A percentile compares a stretch with the other conserved stretches of the same genome.
Evolutionary conservation across 257 asterid genomes (phyloP).

Genomic region (Apocynum venetum): DNA sequence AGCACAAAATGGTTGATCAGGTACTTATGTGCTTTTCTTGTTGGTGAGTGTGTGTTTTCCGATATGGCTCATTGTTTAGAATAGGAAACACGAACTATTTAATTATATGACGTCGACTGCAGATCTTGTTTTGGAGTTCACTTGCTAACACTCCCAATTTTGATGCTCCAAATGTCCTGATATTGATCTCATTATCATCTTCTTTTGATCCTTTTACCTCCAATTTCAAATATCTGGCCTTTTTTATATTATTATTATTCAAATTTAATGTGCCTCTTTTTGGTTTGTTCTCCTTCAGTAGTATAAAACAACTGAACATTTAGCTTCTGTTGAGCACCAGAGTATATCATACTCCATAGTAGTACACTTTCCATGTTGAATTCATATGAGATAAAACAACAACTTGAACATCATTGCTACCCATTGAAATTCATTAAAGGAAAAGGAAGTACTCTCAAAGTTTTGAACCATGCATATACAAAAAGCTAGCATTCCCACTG

Average conservation of each 20-base stretch:
- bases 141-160: neutral
- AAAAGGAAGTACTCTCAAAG: neutral
- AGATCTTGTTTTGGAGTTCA: neutral
- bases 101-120: neutral
- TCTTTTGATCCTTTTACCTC: neutral
- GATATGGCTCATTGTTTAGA: neutral
- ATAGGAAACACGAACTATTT: neutral
- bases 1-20: slow-evolving; percentile 92
- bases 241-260: neutral
- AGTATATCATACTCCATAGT: neutral
- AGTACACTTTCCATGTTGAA: no score
- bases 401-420: neutral
- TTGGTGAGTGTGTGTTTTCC: neutral
- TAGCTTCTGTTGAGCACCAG: neutral
- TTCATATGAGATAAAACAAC: no score
- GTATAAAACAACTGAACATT: neutral
- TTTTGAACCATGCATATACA: neutral
- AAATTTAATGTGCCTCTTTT: neutral
- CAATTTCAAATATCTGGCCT: neutral
- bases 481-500: no score
- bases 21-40: slow-evolving; percentile 23
- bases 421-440: neutral
- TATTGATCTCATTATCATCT: neutral
- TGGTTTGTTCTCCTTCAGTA: neutral
- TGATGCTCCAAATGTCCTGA: neutral